Base-by-base conservation (phyloP, 2,329 filamentous ascomycete species). In the Dendryphion nanum region DNA sequence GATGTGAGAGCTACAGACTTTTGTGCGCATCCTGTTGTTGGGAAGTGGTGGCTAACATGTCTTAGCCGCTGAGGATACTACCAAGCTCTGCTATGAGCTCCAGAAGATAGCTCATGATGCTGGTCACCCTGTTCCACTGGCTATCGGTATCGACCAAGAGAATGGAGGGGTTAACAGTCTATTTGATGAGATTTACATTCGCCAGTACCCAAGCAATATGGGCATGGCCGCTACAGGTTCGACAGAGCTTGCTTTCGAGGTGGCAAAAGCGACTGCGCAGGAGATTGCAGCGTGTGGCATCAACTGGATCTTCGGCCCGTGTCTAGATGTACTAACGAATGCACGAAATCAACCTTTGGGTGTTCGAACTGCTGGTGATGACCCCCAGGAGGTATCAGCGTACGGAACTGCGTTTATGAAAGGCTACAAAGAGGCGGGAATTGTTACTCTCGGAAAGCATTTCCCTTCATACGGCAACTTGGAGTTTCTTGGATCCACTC, bases 121-220 rank as follows among this genome's bases (percentile, higher is more conserved):
- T 42, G 91, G 91, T 15, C 91, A 97, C 65, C 85, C 86, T 3
- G 84, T 91, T 3, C 93, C 93, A 2, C 72, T 98, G 14, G 75
- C 94, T 38, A 96, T 98, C 53, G 90, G 86, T 26, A 73, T 97
- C 24, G 93, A 97, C 61, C 93, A 98, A 63, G 93, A 98, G 66
- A 97, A 98, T 80, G 93, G 93, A 48, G 90, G 91, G 3, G 91
- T 96, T 64, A 97, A 96, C 71, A 95, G 89, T 68, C 77, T 97
- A 2, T 96, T 94, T 58, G 91, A 97, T 63, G 89, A 95, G 53
- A 88, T 93, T 57, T 93, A 90, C 62, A 91, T 97, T 51, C 89
- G 89, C 50, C 93, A 97, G 63, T 98, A 95, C 53, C 93, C 93
- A 6, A 95, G 90, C 58, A 87, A 91, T 46, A 97, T 98, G 91